Conservation (phyloP, 345 rosid genomes). For the Dimocarpus longan region DNA sequence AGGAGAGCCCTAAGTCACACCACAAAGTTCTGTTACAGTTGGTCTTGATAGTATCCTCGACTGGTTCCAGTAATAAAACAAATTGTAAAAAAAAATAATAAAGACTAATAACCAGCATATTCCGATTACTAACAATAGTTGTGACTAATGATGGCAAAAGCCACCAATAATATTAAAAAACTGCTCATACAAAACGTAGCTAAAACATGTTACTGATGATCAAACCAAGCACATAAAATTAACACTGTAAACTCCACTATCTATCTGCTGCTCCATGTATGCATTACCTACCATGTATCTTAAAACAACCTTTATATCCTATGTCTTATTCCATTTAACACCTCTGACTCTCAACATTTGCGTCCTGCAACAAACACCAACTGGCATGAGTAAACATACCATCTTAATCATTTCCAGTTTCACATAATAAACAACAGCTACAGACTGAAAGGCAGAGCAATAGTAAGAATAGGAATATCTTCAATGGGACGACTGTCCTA, state of each 20-base stretch:
- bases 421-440: background rate
- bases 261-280: background rate
- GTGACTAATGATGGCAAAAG: background rate
- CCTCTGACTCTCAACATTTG: background rate
- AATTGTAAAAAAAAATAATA: too few species aligned
- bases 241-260: background rate
- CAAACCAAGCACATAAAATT: background rate
- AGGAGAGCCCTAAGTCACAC: too few species aligned
- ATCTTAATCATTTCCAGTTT: too few species aligned
- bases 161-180: background rate
- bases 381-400: background rate
- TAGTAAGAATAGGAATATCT: background rate
- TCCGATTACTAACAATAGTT: too few species aligned
- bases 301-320: background rate
- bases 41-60: too few species aligned
- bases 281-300: background rate
- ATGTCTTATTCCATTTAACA: background rate
- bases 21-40: too few species aligned
- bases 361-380: background rate
- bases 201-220: background rate
- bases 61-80: too few species aligned
- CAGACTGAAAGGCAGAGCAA: background rate
- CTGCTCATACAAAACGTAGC: background rate
- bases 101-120: too few species aligned
- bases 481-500: background rate